Evolutionary conservation across 2,329 filamentous ascomycete genomes (phyloP).

Genomic region (Daldinia sp.): DNA sequence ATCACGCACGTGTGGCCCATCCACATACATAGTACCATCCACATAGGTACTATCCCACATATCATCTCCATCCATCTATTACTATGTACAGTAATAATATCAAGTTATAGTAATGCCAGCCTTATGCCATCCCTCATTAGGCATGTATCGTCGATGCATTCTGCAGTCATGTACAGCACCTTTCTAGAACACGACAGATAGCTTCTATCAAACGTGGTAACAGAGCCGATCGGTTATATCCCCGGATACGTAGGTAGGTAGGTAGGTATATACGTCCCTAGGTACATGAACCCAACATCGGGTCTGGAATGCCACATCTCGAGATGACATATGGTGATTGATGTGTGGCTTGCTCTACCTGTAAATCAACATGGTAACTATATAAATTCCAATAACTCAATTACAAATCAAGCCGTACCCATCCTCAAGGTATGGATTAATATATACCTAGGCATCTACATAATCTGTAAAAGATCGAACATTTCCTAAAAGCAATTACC

Average conservation of each 20-base stretch:
- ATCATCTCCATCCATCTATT: slow-evolving; percentile 1
- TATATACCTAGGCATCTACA: too few relatives aligned
- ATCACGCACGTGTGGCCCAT: slow-evolving; percentile 13
- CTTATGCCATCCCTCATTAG: slow-evolving; percentile 20
- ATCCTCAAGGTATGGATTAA: too few relatives aligned
- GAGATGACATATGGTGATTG: background rate
- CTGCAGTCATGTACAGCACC: slow-evolving; percentile 2
- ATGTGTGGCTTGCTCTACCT: background rate
- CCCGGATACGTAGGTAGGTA: background rate
- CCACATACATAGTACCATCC: too few relatives aligned
- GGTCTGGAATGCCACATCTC: background rate
- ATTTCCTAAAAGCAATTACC: too few relatives aligned
- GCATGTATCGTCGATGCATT: slow-evolving; percentile 18
- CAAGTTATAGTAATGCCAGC: slow-evolving; percentile 27
- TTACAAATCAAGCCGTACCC: too few relatives aligned
- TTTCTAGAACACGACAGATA: slow-evolving; percentile 13
- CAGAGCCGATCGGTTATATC: background rate
- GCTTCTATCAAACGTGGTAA: slow-evolving; percentile 1
- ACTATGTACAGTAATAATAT: slow-evolving; percentile 30
- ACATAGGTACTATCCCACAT: background rate
- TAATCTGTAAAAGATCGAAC: too few relatives aligned
- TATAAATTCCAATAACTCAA: too few relatives aligned
- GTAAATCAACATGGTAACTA: background rate
- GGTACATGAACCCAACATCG: background rate
- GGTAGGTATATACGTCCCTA: too few relatives aligned